Evolutionary conservation across 768 basidiomycete genomes (phyloP).

Genomic region (Lactifluus piperatus): DNA sequence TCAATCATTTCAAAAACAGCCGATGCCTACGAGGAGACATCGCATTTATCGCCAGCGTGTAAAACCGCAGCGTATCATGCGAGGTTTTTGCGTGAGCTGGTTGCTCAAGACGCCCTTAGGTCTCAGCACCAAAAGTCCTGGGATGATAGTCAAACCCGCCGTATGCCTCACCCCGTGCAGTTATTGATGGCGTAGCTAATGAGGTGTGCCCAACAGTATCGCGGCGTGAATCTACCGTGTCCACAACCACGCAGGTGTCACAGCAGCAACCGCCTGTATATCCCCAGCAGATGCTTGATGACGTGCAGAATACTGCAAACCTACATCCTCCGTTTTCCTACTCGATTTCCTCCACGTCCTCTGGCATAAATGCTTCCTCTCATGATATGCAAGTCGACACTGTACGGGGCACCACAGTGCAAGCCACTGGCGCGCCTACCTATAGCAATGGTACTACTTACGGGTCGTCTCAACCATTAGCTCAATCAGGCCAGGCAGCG

Average conservation of each 20-base stretch:
- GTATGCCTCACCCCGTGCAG: neutral
- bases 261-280: slow-evolving; percentile 11
- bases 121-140: slow-evolving; percentile 24
- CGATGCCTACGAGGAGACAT: slow-evolving; percentile 70
- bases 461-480: neutral
- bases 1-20: slow-evolving; percentile 58
- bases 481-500: neutral
- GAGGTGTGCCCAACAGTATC: neutral
- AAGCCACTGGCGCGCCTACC: slow-evolving; percentile 17
- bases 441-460: slow-evolving; percentile 1
- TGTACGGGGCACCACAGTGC: slow-evolving; percentile 12
- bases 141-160: slow-evolving; percentile 6
- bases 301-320: slow-evolving; percentile 2
- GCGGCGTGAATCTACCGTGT: slow-evolving; percentile 10
- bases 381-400: slow-evolving; percentile 14
- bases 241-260: slow-evolving; percentile 1
- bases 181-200: neutral
- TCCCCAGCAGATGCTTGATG: slow-evolving; percentile 4
- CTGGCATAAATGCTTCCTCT: neutral
- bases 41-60: slow-evolving; percentile 48
- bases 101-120: slow-evolving; percentile 54
- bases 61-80: slow-evolving; percentile 69
- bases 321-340: slow-evolving; percentile 4
- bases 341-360: neutral
- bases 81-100: slow-evolving; percentile 65